These are phyloP conservation scores for Torrubiellomyces zombiae DNA, from an alignment of 2,329 filamentous ascomycete genomes.

Conservation along the genomic window DNA sequence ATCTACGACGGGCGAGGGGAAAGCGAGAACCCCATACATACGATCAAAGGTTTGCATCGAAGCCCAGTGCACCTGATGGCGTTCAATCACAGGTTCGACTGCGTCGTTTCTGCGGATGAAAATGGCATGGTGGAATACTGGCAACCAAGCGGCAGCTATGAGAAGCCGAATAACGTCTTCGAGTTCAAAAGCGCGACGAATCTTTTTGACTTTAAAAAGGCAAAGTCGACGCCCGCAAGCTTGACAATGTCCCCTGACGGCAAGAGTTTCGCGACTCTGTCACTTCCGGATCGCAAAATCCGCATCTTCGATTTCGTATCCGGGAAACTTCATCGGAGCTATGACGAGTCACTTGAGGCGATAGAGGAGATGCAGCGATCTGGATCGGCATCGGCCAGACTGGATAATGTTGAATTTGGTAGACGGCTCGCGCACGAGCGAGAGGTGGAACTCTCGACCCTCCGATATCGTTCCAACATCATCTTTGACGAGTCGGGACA, in stretches of 20 bases:
- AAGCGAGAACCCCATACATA: constrained; percentile 58
- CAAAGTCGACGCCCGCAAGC: constrained; percentile 68
- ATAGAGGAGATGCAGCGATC: constrained; percentile 92
- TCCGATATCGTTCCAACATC: constrained; percentile 62
- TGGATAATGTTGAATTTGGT: constrained; percentile 87
- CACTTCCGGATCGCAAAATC: constrained; percentile 84
- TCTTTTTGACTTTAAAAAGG: constrained; percentile 93
- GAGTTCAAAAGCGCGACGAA: constrained; percentile 86
- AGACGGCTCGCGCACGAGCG: constrained; percentile 72
- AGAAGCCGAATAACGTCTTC: constrained; percentile 86
- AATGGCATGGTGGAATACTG: constrained; percentile 95
- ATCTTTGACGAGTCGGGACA: constrained; percentile 93
- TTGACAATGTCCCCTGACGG: constrained; percentile 77
- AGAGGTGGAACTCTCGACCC: constrained; percentile 57
- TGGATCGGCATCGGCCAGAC: constrained; percentile 62
- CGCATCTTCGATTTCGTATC: constrained; percentile 85
- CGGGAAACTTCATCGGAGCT: constrained; percentile 77
- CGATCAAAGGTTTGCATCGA: constrained; percentile 63
- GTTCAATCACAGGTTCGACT: constrained; percentile 80
- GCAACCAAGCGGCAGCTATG: constrained; percentile 63
- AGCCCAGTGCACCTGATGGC: constrained; percentile 69
- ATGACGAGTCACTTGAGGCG: constrained; percentile 83
- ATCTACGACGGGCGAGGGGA: constrained; percentile 87
- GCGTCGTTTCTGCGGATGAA: constrained; percentile 78
- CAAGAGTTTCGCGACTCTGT: constrained; percentile 73